Evolutionary conservation across 768 basidiomycete genomes (phyloP).

Genomic region (Suillus americanus): DNA sequence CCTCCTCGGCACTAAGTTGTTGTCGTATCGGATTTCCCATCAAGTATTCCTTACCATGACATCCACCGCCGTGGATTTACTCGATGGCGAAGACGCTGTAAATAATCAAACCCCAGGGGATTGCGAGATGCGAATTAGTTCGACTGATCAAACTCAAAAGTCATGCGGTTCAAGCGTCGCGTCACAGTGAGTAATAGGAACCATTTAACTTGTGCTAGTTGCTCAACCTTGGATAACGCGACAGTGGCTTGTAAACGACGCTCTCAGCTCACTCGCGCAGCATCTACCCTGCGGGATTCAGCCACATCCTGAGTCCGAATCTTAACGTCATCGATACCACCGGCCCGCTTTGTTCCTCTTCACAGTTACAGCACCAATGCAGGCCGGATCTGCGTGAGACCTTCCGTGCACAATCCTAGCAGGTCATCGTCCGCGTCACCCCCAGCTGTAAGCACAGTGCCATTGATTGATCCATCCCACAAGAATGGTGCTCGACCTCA

Average conservation of each 20-base stretch:
- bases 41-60: slow-evolving; percentile 70
- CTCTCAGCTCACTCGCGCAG: too few species aligned
- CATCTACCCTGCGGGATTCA: too few species aligned
- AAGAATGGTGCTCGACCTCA: too few species aligned
- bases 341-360: too few species aligned
- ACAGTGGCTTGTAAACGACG: slow-evolving; percentile 84
- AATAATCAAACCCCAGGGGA: slow-evolving; percentile 69
- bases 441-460: too few species aligned
- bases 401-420: too few species aligned
- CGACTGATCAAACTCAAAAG: slow-evolving; percentile 58
- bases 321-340: too few species aligned
- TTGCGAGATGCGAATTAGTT: slow-evolving; percentile 76
- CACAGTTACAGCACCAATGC: too few species aligned
- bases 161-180: slow-evolving; percentile 73
- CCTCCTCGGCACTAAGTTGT: slow-evolving; percentile 63
- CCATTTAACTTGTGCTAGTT: not conserved
- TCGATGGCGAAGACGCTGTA: slow-evolving; percentile 54
- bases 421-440: too few species aligned
- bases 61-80: slow-evolving; percentile 64
- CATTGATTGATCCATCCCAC: too few species aligned
- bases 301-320: too few species aligned
- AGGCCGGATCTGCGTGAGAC: too few species aligned
- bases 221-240: not conserved
- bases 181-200: slow-evolving; percentile 51
- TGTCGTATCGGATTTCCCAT: slow-evolving; percentile 75